Percentiles rank a stretch among this genome's conserved stretches.
Evolutionary conservation across 2,329 filamentous ascomycete species (phyloP).

Genomic region (Apiospora pterosperma): DNA sequence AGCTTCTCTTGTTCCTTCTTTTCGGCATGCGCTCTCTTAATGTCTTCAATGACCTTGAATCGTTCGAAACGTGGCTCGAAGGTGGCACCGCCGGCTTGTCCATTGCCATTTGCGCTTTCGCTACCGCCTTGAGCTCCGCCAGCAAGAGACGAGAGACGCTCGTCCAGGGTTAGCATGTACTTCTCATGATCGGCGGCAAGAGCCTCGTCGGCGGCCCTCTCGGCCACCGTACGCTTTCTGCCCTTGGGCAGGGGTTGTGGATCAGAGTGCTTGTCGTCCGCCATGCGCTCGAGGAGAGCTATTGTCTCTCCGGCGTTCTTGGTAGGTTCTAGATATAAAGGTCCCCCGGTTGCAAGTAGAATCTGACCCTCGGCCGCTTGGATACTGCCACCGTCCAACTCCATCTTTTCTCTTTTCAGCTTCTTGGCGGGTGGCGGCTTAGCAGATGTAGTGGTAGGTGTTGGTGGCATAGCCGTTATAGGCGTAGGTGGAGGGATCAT

Average conservation of each 20-base stretch:
- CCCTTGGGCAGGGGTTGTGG: conserved; percentile 80
- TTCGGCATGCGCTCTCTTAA: conserved; percentile 74
- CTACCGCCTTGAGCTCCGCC: conserved; percentile 54
- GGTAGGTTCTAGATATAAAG: conserved; percentile 75
- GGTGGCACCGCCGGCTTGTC: conserved; percentile 64
- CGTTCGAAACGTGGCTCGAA: conserved; percentile 86
- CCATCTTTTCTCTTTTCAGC: conserved; percentile 68
- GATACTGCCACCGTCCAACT: conserved; percentile 72
- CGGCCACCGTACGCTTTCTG: conserved; percentile 88
- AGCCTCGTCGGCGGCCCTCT: conserved; percentile 93
- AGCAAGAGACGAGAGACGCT: conserved; percentile 64
- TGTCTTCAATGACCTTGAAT: conserved; percentile 87
- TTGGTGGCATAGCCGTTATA: background rate
- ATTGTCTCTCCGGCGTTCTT: conserved; percentile 66
- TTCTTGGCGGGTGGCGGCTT: conserved; percentile 63
- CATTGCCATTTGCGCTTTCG: conserved; percentile 67
- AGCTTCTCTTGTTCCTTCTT: conserved; percentile 74
- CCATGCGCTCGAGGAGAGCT: conserved; percentile 65
- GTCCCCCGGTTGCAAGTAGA: conserved; percentile 68
- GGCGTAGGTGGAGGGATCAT: conserved; percentile 67
- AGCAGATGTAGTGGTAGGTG: conserved; percentile 47
- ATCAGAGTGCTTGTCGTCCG: conserved; percentile 74
- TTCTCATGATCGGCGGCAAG: conserved; percentile 84
- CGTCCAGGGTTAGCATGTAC: conserved; percentile 90
- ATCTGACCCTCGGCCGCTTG: conserved; percentile 74